Base-by-base conservation (phyloP, 192 early-diverging fungal species). In the Linnemannia hyalina region DNA sequence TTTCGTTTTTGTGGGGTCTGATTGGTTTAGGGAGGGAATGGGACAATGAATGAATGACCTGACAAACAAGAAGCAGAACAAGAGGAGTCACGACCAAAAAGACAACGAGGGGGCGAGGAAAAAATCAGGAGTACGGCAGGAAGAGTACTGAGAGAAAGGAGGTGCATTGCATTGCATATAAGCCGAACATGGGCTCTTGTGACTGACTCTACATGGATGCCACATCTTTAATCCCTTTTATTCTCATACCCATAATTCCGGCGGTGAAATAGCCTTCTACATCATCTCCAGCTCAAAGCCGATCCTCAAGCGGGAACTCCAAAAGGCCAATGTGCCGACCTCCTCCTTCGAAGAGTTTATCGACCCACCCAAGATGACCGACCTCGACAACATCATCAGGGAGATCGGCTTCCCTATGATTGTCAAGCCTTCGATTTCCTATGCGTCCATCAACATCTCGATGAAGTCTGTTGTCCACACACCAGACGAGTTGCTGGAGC, bases 381-480 rank as follows among this genome's bases (percentile, higher is more conserved):
- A 79, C 38, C 68, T 83, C 20, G 69, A 83, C 15, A 32, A 74
- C 38, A 83, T 75, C 9, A 68, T 78, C 18, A 52, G 76, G 6
- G 70, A 77, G 0, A 76, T 89, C 36, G 78, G 82, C 0, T 91
- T 83, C 57, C 90, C 90, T 6, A 78, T 91, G 75, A 91, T 91
- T 65, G 80, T 91, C 38, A 91, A 91, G 71, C 90, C 90, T 8
- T 88, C 89, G 26, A 85, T 91, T 42, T 88, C 87, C 0, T 91
- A 91, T 36, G 90, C 90, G 9, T 89, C 88, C 38, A 82, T 91
- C 41, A 77, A 76, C 38, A 91, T 91, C 68, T 82, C 83, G 15
- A 57, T 85, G 46, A n/a, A 38, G 11, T 90, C 89, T 32, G 82
- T 91, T 29, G 82, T 89, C 16, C 83, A 84, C 35, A 78, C 52